Percentiles rank a stretch among this genome's conserved stretches.
phyloP scores from a whole-genome alignment of 139 green algal genomes.

The Gonium pectorale region DNA sequence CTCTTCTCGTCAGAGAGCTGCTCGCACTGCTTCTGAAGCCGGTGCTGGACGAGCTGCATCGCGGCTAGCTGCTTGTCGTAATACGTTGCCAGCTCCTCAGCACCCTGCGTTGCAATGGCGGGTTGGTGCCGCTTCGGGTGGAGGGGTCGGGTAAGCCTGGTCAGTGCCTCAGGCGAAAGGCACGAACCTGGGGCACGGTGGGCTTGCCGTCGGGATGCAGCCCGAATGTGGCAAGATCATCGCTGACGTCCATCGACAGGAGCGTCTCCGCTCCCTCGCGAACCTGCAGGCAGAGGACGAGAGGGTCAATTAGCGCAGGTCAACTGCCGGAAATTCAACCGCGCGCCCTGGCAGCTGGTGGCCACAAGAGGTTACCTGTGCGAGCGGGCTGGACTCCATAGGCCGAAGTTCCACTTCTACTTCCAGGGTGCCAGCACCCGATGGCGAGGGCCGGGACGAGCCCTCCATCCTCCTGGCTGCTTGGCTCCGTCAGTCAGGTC shows the following conservation, averaged over 20 bases:
- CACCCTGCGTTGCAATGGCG: neutral
- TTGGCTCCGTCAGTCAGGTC: no score
- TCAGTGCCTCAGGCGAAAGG: no score
- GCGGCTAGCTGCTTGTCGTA: slow-evolving; percentile 33
- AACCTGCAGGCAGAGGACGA: no score
- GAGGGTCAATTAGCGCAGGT: no score
- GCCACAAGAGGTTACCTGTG: no score
- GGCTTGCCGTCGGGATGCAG: neutral
- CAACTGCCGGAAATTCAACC: no score
- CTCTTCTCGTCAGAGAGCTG: slow-evolving; percentile 28
- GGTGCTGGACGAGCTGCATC: slow-evolving; percentile 27
- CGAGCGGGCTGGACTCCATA: neutral
- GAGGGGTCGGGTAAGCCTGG: no score
- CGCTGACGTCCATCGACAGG: slow-evolving; percentile 15
- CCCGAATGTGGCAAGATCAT: neutral
- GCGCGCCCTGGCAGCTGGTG: no score
- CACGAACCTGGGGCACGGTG: neutral
- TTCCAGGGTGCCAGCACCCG: no score
- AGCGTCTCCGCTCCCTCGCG: neutral
- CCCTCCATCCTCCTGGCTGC: no score
- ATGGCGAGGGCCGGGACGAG: no score
- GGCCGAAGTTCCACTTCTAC: neutral
- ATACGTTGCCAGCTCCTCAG: slow-evolving; percentile 1
- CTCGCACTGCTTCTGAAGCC: slow-evolving; percentile 15
- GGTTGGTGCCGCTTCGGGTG: no score